These are phyloP conservation scores for Mycena filopes DNA, from an alignment of 768 basidiomycete species.

Conservation along the genomic window DNA sequence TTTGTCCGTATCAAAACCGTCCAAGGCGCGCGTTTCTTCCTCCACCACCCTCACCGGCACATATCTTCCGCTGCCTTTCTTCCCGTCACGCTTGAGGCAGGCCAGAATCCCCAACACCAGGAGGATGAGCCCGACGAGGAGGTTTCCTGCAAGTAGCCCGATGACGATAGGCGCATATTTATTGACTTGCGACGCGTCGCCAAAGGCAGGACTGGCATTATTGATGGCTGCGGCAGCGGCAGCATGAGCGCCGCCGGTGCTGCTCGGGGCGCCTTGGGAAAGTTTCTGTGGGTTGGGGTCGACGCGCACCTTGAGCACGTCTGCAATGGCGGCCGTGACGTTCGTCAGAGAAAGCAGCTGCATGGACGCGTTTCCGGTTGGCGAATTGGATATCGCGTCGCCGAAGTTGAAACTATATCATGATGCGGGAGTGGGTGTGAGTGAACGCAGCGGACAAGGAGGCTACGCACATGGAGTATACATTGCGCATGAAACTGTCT, in stretches of 20 bases:
- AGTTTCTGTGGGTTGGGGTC: background rate
- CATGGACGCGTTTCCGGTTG: no score
- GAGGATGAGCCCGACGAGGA: constrained; percentile 5
- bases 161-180: constrained; percentile 8
- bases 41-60: background rate
- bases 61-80: background rate
- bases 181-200: background rate
- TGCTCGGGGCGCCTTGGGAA: background rate
- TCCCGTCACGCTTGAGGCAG: background rate
- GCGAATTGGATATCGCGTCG: background rate
- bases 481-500: constrained; percentile 11
- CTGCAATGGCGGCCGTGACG: background rate
- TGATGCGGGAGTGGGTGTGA: background rate
- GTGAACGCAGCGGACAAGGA: no score
- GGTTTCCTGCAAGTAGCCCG: no score
- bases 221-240: background rate
- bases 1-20: background rate
- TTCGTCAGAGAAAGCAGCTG: constrained; percentile 8
- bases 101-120: background rate
- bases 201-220: background rate
- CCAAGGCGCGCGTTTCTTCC: background rate
- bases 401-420: constrained; percentile 9
- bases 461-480: constrained; percentile 18
- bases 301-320: constrained; percentile 9
- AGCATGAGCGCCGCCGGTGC: no score